Evolutionary conservation across 306 rosid species (phyloP).

Genomic region (Psophocarpus tetragonolobus): DNA sequence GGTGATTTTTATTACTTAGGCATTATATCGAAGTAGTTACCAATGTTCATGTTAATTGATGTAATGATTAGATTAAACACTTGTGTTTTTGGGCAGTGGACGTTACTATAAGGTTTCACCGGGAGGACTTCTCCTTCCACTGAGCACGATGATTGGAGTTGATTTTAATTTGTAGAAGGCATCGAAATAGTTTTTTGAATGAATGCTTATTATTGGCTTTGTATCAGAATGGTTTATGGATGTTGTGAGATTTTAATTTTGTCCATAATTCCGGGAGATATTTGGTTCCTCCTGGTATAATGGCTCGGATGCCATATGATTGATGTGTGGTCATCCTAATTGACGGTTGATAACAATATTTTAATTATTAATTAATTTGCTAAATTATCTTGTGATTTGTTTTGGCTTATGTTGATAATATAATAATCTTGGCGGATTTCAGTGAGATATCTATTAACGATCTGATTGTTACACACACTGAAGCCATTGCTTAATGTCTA

Average conservation of each 20-base stretch:
- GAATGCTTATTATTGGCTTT: neutral
- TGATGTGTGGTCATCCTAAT: slow-evolving; percentile 85
- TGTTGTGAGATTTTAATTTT: neutral
- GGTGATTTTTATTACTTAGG: neutral
- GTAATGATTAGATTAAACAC: slow-evolving; percentile 88
- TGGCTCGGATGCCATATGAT: slow-evolving; percentile 82
- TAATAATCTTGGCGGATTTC: slow-evolving; percentile 94
- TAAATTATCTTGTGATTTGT: accelerated
- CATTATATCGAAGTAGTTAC: neutral
- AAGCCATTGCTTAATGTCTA: slow-evolving; percentile 41
- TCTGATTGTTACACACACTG: slow-evolving; percentile 98
- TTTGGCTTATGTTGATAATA: slow-evolving; percentile 71
- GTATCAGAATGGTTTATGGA: neutral
- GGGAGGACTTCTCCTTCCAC: slow-evolving; percentile 99
- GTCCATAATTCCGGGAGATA: slow-evolving; percentile 77
- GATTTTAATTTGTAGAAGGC: neutral
- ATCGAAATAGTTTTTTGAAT: neutral
- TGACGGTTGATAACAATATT: slow-evolving; percentile 49
- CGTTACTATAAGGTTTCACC: slow-evolving; percentile 53
- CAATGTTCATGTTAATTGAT: neutral
- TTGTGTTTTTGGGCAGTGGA: slow-evolving; percentile 89
- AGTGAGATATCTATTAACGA: slow-evolving; percentile 78
- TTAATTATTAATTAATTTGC: too few species aligned
- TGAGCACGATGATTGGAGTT: slow-evolving; percentile 46
- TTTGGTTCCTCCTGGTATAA: slow-evolving; percentile 65